A percentile compares a stretch with the other conserved stretches of the same genome.
Evolutionary conservation across 2,329 filamentous ascomycete genomes (phyloP).

Genomic region (Penicillium concentricum): DNA sequence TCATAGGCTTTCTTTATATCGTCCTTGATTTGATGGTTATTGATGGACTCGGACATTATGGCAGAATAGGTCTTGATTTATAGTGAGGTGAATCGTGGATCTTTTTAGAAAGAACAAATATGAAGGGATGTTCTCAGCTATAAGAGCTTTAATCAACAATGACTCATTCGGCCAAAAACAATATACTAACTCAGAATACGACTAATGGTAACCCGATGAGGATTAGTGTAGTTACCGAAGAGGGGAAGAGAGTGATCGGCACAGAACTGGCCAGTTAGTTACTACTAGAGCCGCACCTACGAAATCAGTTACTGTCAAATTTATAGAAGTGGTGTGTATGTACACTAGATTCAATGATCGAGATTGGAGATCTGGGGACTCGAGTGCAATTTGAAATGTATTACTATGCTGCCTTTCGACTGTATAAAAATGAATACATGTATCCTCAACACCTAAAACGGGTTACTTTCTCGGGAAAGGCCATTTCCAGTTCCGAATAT

Average conservation of each 20-base stretch:
- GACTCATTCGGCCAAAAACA: not conserved
- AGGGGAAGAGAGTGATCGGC: too few relatives aligned
- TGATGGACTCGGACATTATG: not conserved
- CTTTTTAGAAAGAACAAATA: too few relatives aligned
- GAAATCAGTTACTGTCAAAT: too few relatives aligned
- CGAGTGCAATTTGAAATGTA: not conserved
- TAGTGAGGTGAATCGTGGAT: not conserved
- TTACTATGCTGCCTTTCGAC: not conserved
- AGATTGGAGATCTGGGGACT: not conserved
- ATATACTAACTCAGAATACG: not conserved
- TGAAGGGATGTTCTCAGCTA: not conserved
- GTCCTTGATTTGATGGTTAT: constrained; percentile 11
- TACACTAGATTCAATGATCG: not conserved
- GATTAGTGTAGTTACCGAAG: not conserved
- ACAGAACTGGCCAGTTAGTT: too few relatives aligned
- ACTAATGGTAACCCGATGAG: not conserved
- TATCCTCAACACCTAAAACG: not conserved
- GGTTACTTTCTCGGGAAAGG: constrained; percentile 37
- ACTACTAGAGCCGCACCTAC: too few relatives aligned
- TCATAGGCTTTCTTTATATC: constrained; percentile 35
- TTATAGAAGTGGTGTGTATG: not conserved
- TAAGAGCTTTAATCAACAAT: not conserved
- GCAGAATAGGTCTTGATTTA: not conserved
- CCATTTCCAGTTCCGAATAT: constrained; percentile 67
- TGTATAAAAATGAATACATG: not conserved